Evolutionary conservation across 352 stramenopile genomes (phyloP).

Genomic region (Hyaloperonospora brassicae): DNA sequence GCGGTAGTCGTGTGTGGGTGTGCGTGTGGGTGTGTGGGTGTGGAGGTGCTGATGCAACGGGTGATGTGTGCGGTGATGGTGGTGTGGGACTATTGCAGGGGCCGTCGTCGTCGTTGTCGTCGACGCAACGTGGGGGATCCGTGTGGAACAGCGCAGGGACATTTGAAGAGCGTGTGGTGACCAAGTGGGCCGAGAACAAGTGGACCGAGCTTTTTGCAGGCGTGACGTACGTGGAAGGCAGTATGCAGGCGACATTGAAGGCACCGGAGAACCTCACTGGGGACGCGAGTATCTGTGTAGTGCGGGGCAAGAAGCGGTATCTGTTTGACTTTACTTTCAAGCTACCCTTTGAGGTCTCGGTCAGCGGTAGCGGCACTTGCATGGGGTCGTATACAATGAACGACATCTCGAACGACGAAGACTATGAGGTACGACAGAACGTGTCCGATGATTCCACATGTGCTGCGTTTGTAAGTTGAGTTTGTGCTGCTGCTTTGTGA

Average conservation of each 20-base stretch:
- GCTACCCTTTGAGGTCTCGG: slow-evolving; percentile 55
- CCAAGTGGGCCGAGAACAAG: slow-evolving; percentile 77
- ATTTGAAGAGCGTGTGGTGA: slow-evolving; percentile 86
- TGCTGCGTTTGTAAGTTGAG: background rate
- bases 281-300: slow-evolving; percentile 83
- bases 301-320: slow-evolving; percentile 84
- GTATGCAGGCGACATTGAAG: slow-evolving; percentile 40
- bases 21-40: no score
- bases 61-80: background rate
- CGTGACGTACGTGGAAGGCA: slow-evolving; percentile 34
- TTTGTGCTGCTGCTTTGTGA: background rate
- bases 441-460: background rate
- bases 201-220: slow-evolving; percentile 45
- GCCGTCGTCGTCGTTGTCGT: no score
- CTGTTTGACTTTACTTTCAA: slow-evolving; percentile 84
- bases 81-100: no score
- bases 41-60: background rate
- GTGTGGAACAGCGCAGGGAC: slow-evolving; percentile 90
- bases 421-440: slow-evolving; percentile 81
- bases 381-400: slow-evolving; percentile 67
- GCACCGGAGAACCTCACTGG: slow-evolving; percentile 62
- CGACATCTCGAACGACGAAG: slow-evolving; percentile 84
- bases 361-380: slow-evolving; percentile 39
- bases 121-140: slow-evolving; percentile 59
- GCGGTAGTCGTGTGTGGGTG: no score